Evolutionary conservation across 2,329 filamentous ascomycete species (phyloP).

Genomic region (Magnaporthiopsis incrustans): DNA sequence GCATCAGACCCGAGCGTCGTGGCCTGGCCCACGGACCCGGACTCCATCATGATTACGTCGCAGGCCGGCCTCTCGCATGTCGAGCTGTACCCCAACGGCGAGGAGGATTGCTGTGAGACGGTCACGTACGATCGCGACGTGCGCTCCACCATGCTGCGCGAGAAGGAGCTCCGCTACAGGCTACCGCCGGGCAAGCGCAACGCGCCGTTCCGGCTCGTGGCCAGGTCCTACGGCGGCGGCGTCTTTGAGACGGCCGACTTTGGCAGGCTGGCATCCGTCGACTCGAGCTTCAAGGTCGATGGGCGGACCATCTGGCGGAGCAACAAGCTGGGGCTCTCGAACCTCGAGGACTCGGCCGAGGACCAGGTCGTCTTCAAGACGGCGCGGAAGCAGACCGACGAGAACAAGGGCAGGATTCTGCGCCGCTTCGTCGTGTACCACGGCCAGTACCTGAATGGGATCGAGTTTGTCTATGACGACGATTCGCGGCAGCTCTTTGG

Average conservation of each 20-base stretch:
- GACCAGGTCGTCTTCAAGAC: constrained; percentile 70
- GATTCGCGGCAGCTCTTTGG: constrained; percentile 79
- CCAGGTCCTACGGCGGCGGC: constrained; percentile 71
- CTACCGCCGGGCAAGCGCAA: constrained; percentile 66
- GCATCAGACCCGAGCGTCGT: constrained; percentile 77
- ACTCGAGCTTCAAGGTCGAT: constrained; percentile 57
- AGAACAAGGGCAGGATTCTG: constrained; percentile 49
- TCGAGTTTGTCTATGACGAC: constrained; percentile 93
- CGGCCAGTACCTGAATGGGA: constrained; percentile 67
- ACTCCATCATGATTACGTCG: constrained; percentile 68
- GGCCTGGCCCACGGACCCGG: constrained; percentile 68
- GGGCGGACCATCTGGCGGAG: constrained; percentile 69
- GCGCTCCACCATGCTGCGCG: constrained; percentile 65
- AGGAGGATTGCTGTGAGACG: constrained; percentile 71
- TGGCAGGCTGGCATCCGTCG: constrained; percentile 60
- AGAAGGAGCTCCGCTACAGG: constrained; percentile 63
- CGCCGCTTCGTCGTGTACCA: constrained; percentile 70
- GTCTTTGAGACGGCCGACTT: constrained; percentile 73
- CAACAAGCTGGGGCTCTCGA: constrained; percentile 63
- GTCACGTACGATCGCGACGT: constrained; percentile 67
- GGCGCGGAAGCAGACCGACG: constrained; percentile 41
- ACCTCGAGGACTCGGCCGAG: constrained; percentile 60
- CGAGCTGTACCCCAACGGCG: constrained; percentile 74
- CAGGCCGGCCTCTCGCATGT: constrained; percentile 76
- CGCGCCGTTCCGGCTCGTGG: constrained; percentile 51